These are phyloP conservation scores for Telfairia occidentalis DNA, from an alignment of 331 rosid species.

Conservation along the genomic window DNA sequence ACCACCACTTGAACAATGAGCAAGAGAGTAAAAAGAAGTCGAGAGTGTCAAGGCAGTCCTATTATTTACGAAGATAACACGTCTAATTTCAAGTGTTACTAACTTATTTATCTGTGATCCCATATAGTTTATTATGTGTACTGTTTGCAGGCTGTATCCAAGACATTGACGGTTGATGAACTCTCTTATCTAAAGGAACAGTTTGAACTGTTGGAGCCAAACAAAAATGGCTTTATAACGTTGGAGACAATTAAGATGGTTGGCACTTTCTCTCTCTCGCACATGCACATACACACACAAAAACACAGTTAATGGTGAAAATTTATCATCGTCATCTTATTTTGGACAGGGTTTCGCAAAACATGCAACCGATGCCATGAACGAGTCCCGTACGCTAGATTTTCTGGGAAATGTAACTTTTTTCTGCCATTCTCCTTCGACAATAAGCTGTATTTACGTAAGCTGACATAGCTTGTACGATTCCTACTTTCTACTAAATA, in stretches of 20 bases:
- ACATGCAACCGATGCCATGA: slow-evolving; percentile 88
- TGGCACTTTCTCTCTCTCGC: slow-evolving; percentile 11
- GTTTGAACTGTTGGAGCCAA: slow-evolving; percentile 66
- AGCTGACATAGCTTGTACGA: background rate
- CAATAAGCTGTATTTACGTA: background rate
- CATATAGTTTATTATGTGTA: slow-evolving; percentile 11
- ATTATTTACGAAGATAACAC: background rate
- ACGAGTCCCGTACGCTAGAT: slow-evolving; percentile 75
- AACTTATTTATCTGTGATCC: background rate
- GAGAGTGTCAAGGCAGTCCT: background rate
- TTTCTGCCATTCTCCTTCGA: slow-evolving; percentile 5
- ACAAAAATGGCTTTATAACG: slow-evolving; percentile 73
- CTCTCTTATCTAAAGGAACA: slow-evolving; percentile 81
- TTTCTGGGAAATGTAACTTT: slow-evolving; percentile 56
- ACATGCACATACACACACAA: background rate
- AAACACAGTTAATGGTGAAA: background rate
- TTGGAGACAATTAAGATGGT: slow-evolving; percentile 68
- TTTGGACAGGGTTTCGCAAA: slow-evolving; percentile 60
- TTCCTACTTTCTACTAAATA: background rate
- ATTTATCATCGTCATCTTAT: slow-evolving; percentile 8
- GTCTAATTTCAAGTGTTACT: background rate
- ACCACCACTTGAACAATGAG: background rate
- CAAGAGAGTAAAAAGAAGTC: background rate
- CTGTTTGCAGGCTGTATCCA: slow-evolving; percentile 72
- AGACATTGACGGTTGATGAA: slow-evolving; percentile 82